Evolutionary conservation across 1,284 basidiomycete species (phyloP).

Genomic region (Microbotryum saponariae): DNA sequence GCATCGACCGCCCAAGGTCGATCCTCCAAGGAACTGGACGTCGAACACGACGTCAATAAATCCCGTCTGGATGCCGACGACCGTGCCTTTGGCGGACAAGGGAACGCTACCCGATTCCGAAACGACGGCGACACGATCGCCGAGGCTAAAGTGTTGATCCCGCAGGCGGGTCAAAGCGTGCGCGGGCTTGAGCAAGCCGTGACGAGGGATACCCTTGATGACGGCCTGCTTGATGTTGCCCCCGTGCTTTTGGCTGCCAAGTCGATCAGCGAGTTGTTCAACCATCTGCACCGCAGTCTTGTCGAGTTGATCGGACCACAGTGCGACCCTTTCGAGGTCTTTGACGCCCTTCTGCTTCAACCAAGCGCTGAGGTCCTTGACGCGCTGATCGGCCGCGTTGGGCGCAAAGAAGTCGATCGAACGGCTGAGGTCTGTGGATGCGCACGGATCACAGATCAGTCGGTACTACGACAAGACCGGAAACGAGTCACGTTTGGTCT

Average conservation of each 20-base stretch:
- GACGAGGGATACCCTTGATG: constrained; percentile 85
- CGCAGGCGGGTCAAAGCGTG: constrained; percentile 85
- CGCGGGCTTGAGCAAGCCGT: constrained; percentile 85
- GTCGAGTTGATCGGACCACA: constrained; percentile 84
- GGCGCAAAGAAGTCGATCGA: constrained; percentile 65
- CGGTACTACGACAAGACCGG: not conserved
- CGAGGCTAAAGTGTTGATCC: constrained; percentile 79
- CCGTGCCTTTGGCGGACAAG: constrained; percentile 82
- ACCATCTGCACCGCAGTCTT: constrained; percentile 73
- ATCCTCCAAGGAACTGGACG: constrained; percentile 85
- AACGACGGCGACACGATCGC: constrained; percentile 95
- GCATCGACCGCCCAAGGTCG: constrained; percentile 81
- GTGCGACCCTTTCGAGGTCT: constrained; percentile 84
- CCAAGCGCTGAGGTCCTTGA: constrained; percentile 77
- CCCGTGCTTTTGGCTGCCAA: constrained; percentile 55
- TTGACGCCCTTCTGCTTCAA: constrained; percentile 75
- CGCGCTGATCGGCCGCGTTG: constrained; percentile 58
- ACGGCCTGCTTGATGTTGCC: constrained; percentile 74
- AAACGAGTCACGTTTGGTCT: too few species aligned
- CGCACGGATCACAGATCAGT: not conserved
- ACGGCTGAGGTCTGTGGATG: constrained; percentile 47
- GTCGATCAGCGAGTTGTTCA: constrained; percentile 62
- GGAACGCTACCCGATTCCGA: constrained; percentile 88
- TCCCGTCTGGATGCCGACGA: constrained; percentile 76
- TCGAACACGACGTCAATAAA: constrained; percentile 98